Evolutionary conservation across 2,329 filamentous ascomycete species (phyloP).

Genomic region (Phialophora expanda): DNA sequence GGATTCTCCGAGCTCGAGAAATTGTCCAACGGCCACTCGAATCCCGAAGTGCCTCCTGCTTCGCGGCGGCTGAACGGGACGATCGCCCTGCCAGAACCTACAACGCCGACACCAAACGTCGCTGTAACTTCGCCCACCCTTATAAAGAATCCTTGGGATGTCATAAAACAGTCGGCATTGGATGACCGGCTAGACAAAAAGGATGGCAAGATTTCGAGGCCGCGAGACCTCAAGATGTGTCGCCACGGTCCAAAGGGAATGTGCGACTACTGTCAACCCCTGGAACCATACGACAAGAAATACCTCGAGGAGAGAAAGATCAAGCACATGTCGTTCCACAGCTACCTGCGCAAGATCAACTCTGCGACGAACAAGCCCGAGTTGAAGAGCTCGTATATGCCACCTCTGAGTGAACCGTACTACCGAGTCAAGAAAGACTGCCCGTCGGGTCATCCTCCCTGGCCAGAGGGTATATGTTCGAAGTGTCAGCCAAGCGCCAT

Average conservation of each 20-base stretch:
- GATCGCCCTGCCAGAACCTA: slow-evolving; percentile 49
- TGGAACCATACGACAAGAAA: slow-evolving; percentile 88
- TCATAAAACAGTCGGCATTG: slow-evolving; percentile 82
- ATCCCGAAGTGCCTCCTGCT: slow-evolving; percentile 40
- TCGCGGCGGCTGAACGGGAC: slow-evolving; percentile 79
- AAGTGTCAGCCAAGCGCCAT: slow-evolving; percentile 98
- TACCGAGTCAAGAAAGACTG: slow-evolving; percentile 88
- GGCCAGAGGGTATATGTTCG: slow-evolving; percentile 95
- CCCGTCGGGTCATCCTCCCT: slow-evolving; percentile 88
- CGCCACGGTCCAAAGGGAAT: slow-evolving; percentile 95
- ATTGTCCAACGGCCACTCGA: slow-evolving; percentile 56
- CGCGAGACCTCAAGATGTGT: slow-evolving; percentile 82
- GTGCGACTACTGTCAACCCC: slow-evolving; percentile 98
- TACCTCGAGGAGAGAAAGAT: slow-evolving; percentile 96
- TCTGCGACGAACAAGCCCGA: slow-evolving; percentile 96
- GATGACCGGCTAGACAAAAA: slow-evolving; percentile 85
- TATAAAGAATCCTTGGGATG: slow-evolving; percentile 91
- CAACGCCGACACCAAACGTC: slow-evolving; percentile 50
- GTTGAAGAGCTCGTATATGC: slow-evolving; percentile 91
- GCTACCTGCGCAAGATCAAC: slow-evolving; percentile 92
- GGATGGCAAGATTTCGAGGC: slow-evolving; percentile 85
- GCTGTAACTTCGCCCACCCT: slow-evolving; percentile 46
- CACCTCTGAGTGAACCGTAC: slow-evolving; percentile 88
- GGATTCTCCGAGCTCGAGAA: slow-evolving; percentile 69
- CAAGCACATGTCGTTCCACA: slow-evolving; percentile 97